These are phyloP conservation scores for Paramecium biaurelia DNA, from an alignment of 73 alveolate species.

Conservation along the genomic window DNA sequence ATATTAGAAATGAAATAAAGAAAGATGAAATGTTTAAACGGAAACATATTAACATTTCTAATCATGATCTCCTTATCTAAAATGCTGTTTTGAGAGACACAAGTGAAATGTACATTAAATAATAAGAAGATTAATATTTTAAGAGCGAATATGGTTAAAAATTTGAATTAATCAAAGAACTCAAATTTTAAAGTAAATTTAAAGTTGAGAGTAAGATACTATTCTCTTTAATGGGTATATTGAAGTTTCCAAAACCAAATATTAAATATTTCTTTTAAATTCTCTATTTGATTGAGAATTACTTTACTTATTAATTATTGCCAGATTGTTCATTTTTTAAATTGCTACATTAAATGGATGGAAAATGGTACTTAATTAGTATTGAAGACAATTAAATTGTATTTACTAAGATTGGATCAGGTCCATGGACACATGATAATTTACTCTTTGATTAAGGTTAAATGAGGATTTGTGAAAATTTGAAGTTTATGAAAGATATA, in stretches of 20 bases:
- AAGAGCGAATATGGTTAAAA: not conserved
- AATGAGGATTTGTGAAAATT: slow-evolving; percentile 7
- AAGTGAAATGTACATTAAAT: not conserved
- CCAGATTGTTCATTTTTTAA: slow-evolving; percentile 25
- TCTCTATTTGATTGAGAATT: slow-evolving; percentile 6
- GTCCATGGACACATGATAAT: slow-evolving; percentile 9
- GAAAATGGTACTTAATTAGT: slow-evolving; percentile 27
- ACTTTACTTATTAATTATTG: slow-evolving; percentile 24
- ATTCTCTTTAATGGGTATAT: slow-evolving; percentile 26
- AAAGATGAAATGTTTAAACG: slow-evolving; percentile 10
- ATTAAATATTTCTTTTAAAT: slow-evolving; percentile 33
- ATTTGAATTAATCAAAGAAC: slow-evolving; percentile 23
- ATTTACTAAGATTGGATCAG: slow-evolving; percentile 2
- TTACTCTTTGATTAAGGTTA: not conserved
- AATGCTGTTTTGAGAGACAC: slow-evolving; percentile 48
- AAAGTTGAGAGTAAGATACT: slow-evolving; percentile 24
- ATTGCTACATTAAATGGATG: not conserved
- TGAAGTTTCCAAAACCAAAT: slow-evolving; percentile 33
- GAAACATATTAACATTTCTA: not conserved
- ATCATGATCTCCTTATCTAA: not conserved
- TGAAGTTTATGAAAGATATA: not conserved
- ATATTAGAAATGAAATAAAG: slow-evolving; percentile 23
- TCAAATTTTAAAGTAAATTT: slow-evolving; percentile 42
- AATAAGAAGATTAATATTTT: not conserved
- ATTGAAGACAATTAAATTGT: slow-evolving; percentile 22